Evolutionary conservation across 2,329 filamentous ascomycete genomes (phyloP), one percentile per base, ranked within the genome.

Genomic region (Fusarium sarcochroum): DNA sequence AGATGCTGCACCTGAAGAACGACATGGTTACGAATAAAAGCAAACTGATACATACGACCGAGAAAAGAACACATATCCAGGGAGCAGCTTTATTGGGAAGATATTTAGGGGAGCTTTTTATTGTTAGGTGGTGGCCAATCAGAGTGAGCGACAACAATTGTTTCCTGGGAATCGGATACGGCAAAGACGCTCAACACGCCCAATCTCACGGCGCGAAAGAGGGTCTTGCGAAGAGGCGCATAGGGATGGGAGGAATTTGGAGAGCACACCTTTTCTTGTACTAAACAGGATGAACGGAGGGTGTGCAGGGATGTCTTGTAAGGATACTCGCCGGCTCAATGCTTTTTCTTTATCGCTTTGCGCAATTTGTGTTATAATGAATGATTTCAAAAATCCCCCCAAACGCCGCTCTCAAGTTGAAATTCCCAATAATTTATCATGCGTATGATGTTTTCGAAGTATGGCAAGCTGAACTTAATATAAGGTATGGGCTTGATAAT

Each of bases 331-430:
- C 61, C 56, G 62, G 61, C 59, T 69, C 59, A 59, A 68, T 60
- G 41, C 56, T 70, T 64, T 66, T 68, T 41, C 48, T 55, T 13
- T 44, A 47, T 48, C n/a, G 38, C 44, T 51, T 76, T 63, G 62
- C 61, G 62, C 62, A 63, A 55, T 30, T 59, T 69, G 71, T 71
- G 62, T 68, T 75, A 61, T 75, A 73, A 75, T 73, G 69, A 73
- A 72, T 73, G 58, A 65, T 67, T 62, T n/a, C 47, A 55, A 44
- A 34, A 58, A 53, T 69, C 65, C 68, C 54, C 67, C 61, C 59
- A 18, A 54, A 49, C 32, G 42, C n/a, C 38, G 14, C 27, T 17
- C 18, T 34, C 23, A 10, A 18, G 37, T 15, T 48, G 20, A 27
- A 20, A 56, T 6, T 32, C 23, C 30, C 21, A 6, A 18, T 23